A percentile compares a stretch with the other conserved stretches of the same genome.
These are phyloP conservation scores for Diaporthe citrichinensis DNA, from an alignment of 2,329 filamentous ascomycete species.

Conservation along the genomic window DNA sequence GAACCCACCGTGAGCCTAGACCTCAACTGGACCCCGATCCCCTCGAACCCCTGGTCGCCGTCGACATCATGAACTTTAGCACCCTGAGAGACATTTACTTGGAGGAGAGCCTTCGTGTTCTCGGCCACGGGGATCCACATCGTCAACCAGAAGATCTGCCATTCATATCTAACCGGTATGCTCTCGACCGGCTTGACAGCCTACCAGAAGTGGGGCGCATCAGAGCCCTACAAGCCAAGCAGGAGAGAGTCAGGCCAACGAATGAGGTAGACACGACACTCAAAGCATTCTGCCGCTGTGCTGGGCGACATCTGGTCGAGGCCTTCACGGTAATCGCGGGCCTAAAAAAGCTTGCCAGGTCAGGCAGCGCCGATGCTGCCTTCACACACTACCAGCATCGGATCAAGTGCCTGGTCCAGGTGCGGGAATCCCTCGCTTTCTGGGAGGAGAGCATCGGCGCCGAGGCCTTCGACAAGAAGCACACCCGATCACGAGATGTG, in stretches of 20 bases:
- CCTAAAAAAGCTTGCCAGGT: constrained; percentile 5
- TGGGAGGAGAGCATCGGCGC: constrained; percentile 38
- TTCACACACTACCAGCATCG: constrained; percentile 26
- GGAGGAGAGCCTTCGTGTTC: constrained; percentile 28
- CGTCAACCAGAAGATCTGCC: background rate
- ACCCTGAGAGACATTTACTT: constrained; percentile 33
- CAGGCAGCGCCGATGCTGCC: constrained; percentile 6
- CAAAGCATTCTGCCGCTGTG: constrained; percentile 34
- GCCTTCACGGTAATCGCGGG: constrained; percentile 25
- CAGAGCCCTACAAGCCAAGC: constrained; percentile 29
- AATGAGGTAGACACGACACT: constrained; percentile 21
- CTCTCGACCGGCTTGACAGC: constrained; percentile 19
- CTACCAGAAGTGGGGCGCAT: constrained; percentile 29
- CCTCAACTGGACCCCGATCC: background rate
- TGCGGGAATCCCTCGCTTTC: constrained; percentile 31
- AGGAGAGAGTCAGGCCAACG: constrained; percentile 25
- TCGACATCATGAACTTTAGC: constrained; percentile 38
- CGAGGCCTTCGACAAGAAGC: constrained; percentile 33
- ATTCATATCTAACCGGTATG: constrained; percentile 30
- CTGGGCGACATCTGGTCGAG: constrained; percentile 32
- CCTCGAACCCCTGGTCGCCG: background rate
- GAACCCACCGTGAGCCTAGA: constrained; percentile 22
- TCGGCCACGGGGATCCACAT: constrained; percentile 12
- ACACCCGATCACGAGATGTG: constrained; percentile 22
- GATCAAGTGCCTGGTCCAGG: constrained; percentile 33